phyloP scores from a whole-genome alignment of 2,329 filamentous ascomycete genomes.

The Ophiostoma tasmaniense region DNA sequence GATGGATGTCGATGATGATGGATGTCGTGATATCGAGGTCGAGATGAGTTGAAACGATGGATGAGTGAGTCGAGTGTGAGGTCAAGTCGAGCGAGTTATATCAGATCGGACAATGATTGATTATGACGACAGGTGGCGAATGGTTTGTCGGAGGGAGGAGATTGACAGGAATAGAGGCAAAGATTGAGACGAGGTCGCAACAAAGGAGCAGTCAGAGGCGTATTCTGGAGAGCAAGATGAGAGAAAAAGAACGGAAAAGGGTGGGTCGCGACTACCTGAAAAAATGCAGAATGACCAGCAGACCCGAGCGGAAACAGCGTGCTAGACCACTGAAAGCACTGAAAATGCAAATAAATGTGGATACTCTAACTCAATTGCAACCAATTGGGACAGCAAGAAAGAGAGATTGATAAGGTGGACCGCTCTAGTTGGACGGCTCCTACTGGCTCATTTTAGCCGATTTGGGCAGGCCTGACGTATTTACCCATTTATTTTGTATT shows the following conservation, averaged over 20 bases:
- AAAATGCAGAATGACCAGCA: constrained; percentile 6
- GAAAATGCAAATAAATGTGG: neutral
- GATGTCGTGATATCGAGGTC: neutral
- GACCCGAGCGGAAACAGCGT: neutral
- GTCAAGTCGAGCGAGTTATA: neutral
- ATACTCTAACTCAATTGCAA: neutral
- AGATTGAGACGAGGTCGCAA: neutral
- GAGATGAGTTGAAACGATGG: neutral
- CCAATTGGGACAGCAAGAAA: constrained; percentile 10
- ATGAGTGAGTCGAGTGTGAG: neutral
- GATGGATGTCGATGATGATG: neutral
- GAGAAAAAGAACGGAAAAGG: neutral
- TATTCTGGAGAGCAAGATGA: neutral
- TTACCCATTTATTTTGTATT: neutral
- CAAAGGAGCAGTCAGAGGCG: neutral
- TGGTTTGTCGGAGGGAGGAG: neutral
- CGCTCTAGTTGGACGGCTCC: too few relatives aligned
- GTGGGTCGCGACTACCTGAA: constrained; percentile 5
- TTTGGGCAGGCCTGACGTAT: neutral
- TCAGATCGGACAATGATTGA: neutral
- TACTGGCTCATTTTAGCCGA: neutral
- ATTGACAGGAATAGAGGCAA: neutral
- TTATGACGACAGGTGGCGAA: constrained; percentile 4
- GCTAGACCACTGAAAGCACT: neutral
- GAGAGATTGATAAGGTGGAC: constrained; percentile 10